Base-by-base conservation (phyloP, 139 green algal species). In the Closterium sp. region DNA sequence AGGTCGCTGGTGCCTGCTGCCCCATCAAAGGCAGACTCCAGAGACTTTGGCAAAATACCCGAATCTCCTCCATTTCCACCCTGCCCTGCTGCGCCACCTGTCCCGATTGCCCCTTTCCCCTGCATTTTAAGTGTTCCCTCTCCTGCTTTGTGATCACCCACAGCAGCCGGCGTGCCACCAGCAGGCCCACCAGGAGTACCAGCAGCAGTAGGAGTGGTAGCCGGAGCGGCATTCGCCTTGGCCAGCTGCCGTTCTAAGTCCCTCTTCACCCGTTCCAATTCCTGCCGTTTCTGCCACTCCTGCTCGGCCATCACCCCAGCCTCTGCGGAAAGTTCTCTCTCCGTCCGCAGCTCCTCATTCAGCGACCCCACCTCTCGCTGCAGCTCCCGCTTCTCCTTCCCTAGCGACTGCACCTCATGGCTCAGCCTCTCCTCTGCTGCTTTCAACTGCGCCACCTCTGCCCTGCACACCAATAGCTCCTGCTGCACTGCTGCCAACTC, bases 221-320 rank as follows among this genome's bases (percentile, higher is more conserved):
- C 85, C 1, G n/a, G 85, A 24, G 28, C 28, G 0, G 28, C 85
- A 32, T 87, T 30, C 1, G 85, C 28, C 85, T 87, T 87, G 1
- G 85, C 85, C 27, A 87, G 28, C 85, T 87, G 28, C 21, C 85
- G n/a, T 27, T 87, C 85, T 27, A 87, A 27, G 21, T 87, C 85
- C 21, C 28, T 31, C 85, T 87, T 87, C 28, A 31, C 85, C 85
- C 85, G 85, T 24, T 87, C 85, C n/a, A 31, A 3, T 27, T 87
- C 85, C 85, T 87, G 85, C 85, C 85, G 85, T 24, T 31, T 30
- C 85, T 31, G 85, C 85, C 85, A 87, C 85, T 87, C 85, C 85
- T 87, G 28, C 85, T 87, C 85, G 19, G 85, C 85, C 85, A 87
- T 31, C 85, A 87, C 28, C 85, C 85, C 85, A 17, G 85, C 85